A percentile compares a stretch with the other conserved stretches of the same genome.
phyloP scores from a whole-genome alignment of 139 green algal species.

The Deuterostichococcus epilithicus region DNA sequence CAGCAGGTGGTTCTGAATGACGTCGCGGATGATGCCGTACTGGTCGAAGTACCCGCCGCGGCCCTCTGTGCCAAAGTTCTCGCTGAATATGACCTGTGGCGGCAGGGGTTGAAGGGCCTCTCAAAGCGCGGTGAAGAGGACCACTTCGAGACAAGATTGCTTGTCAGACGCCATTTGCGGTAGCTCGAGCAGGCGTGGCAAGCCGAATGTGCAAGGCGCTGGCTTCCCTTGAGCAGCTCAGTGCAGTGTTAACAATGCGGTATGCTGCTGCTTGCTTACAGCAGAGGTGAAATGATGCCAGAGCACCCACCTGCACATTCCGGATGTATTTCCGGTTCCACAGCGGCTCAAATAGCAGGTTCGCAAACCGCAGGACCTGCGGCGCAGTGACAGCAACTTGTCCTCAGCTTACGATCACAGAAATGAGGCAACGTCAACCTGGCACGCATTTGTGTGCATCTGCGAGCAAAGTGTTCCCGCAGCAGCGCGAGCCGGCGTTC shows the following conservation, averaged over 20 bases:
- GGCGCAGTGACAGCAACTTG: background rate
- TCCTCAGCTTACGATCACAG: too few species aligned
- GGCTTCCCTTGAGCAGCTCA: background rate
- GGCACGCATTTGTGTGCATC: too few species aligned
- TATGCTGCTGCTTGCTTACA: background rate
- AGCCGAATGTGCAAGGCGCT: too few species aligned
- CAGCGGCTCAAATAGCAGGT: slow-evolving; percentile 98
- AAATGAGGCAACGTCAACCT: too few species aligned
- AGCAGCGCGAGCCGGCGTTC: too few species aligned
- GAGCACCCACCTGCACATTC: slow-evolving; percentile 82
- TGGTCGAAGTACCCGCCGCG: slow-evolving; percentile 98
- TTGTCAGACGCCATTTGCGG: too few species aligned
- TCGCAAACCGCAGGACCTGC: slow-evolving; percentile 92
- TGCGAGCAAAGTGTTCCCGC: too few species aligned
- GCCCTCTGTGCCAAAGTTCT: slow-evolving; percentile 98
- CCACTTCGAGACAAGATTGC: too few species aligned
- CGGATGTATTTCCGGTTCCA: slow-evolving; percentile 95
- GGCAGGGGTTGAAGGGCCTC: too few species aligned
- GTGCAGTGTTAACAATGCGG: background rate
- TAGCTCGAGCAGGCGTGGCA: too few species aligned
- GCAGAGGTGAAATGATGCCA: background rate
- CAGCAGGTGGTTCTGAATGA: slow-evolving; percentile 99
- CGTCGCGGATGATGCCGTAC: slow-evolving; percentile 98
- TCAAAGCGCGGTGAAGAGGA: too few species aligned
- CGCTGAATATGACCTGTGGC: slow-evolving; percentile 92